Percentiles rank a stretch among this genome's conserved stretches.
phyloP scores from a whole-genome alignment of 768 basidiomycete genomes.

The Rhodocollybia butyracea region DNA sequence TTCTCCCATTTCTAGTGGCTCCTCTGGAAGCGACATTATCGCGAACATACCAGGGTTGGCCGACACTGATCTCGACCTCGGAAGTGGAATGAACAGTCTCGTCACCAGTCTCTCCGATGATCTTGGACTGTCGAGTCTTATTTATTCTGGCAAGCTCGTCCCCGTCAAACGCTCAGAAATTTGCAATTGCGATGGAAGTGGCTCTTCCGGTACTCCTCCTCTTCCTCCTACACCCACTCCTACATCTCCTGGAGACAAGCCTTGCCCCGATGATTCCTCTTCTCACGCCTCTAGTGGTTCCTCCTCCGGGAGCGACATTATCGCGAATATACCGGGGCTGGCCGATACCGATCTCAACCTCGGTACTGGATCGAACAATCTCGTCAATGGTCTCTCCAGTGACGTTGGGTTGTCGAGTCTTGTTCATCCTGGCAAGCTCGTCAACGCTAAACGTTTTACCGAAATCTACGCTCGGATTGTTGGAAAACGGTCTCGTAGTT shows the following conservation, averaged over 20 bases:
- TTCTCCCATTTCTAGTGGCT: neutral
- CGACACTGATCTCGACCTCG: neutral
- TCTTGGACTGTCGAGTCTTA: neutral
- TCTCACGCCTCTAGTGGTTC: neutral
- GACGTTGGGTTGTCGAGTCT: neutral
- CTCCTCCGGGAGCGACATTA: neutral
- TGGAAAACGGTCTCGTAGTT: too few relatives aligned
- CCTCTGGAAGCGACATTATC: neutral
- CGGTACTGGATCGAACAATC: neutral
- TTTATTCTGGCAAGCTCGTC: neutral
- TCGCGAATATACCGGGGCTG: neutral
- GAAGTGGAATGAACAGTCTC: neutral
- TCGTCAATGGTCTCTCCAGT: neutral
- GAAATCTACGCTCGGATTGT: too few relatives aligned
- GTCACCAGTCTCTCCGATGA: neutral
- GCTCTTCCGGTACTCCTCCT: neutral
- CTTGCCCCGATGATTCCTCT: neutral
- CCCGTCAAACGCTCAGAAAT: neutral
- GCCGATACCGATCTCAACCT: neutral
- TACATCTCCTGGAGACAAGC: neutral
- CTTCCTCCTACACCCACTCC: neutral
- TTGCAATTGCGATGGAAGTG: neutral
- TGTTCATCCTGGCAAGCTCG: neutral
- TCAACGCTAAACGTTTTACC: neutral
- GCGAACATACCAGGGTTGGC: neutral